Percentiles rank a stretch among this genome's conserved stretches.
phyloP scores from a whole-genome alignment of 179 eudicot species.

The Camellia oleifera region DNA sequence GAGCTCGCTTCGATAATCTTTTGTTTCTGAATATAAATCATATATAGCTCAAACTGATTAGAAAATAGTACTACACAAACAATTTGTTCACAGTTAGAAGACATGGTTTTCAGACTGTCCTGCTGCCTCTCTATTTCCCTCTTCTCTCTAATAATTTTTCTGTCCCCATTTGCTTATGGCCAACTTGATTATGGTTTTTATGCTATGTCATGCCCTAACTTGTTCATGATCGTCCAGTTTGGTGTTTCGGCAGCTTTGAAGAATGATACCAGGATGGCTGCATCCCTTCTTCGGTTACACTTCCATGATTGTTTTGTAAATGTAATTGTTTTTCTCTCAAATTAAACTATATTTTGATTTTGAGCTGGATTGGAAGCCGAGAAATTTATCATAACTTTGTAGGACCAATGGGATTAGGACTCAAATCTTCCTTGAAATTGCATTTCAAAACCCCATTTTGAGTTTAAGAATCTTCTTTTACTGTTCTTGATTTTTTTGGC shows the following conservation, averaged over 20 bases:
- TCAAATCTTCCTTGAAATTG: not conserved
- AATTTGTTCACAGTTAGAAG: not conserved
- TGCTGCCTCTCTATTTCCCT: not conserved
- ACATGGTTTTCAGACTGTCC: conserved; percentile 20
- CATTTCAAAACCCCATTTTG: not conserved
- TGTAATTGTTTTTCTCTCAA: conserved; percentile 21
- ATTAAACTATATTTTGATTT: not conserved
- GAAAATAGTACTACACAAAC: not conserved
- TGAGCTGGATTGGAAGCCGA: too few species aligned
- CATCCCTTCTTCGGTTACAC: conserved; percentile 50
- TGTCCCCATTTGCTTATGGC: conserved; percentile 10
- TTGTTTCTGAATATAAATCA: conserved; percentile 29
- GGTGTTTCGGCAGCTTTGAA: conserved; percentile 41
- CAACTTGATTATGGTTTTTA: conserved; percentile 40
- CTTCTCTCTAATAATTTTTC: conserved; percentile 6
- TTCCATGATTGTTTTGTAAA: conserved; percentile 57
- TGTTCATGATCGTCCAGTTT: conserved; percentile 30
- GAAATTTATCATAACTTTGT: too few species aligned
- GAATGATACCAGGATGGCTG: conserved; percentile 48
- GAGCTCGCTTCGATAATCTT: conserved; percentile 3
- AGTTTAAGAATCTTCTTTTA: not conserved
- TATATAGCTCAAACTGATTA: not conserved
- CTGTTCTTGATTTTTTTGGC: not conserved
- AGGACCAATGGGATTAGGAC: not conserved
- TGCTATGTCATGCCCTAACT: conserved; percentile 38